Evolutionary conservation across 164 flowering plant genomes (phyloP).

Genomic region (Amborella trichopoda): DNA sequence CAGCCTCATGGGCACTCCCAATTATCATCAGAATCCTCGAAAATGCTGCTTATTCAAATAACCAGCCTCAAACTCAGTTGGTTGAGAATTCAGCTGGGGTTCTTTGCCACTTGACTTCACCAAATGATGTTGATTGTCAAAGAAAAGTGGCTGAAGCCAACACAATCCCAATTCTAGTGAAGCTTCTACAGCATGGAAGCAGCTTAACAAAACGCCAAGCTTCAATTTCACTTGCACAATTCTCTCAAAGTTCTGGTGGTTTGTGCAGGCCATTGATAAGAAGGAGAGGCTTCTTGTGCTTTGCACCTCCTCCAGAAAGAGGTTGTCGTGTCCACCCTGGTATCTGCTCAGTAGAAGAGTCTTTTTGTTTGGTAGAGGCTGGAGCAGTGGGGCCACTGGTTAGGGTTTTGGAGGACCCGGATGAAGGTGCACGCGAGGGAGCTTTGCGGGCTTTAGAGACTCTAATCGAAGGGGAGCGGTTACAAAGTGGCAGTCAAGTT

Average conservation of each 20-base stretch:
- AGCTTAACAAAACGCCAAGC: constrained; percentile 30
- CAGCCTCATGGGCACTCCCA: constrained; percentile 34
- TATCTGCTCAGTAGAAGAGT: constrained; percentile 33
- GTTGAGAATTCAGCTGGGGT: constrained; percentile 50
- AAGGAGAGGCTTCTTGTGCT: constrained; percentile 38
- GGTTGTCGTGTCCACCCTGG: constrained; percentile 50
- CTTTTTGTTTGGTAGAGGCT: constrained; percentile 64
- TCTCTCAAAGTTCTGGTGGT: constrained; percentile 33
- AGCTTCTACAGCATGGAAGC: constrained; percentile 34
- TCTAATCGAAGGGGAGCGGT: constrained; percentile 35
- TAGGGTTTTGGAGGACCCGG: constrained; percentile 33
- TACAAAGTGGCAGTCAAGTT: constrained; percentile 49
- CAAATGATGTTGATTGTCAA: constrained; percentile 36
- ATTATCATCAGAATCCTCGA: constrained; percentile 17
- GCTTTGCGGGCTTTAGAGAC: constrained; percentile 44
- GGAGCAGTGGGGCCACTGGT: constrained; percentile 45
- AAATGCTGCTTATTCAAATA: too few species aligned
- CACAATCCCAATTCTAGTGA: constrained; percentile 36
- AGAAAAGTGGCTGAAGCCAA: constrained; percentile 39
- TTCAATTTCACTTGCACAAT: constrained; percentile 41
- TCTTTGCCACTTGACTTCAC: constrained; percentile 33
- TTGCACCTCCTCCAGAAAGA: constrained; percentile 27
- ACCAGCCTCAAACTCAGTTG: too few species aligned
- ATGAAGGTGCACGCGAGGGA: constrained; percentile 34
- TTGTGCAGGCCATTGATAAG: constrained; percentile 25